Base-by-base conservation (phyloP, 176 grass and related monocot genomes). In the Poa pratensis region DNA sequence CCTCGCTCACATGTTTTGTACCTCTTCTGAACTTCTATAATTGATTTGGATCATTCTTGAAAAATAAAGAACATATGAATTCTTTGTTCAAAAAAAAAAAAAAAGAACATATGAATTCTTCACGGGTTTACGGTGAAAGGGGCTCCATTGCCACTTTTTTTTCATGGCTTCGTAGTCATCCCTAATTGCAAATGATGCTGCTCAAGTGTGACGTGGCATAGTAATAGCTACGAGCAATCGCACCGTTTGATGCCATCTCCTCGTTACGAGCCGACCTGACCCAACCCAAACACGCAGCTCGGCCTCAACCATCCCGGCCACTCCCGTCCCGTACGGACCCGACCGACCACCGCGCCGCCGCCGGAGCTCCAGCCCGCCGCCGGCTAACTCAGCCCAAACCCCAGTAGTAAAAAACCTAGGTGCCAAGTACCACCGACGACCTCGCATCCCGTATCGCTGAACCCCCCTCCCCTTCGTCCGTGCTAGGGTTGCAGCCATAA, bases 261-360 rank as follows among this genome's bases (percentile, higher is more conserved):
- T 24, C 68, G n/a, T 71, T 23, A 22, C 65, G 5, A 7, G 1
- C 67, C 65, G 69, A 26, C 40, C 40, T 72, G 69, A 15, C 68
- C 68, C 67, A 69, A 40, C 66, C 66, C 18, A 70, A 70, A 22
- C 68, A 3, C 37, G 68, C 68, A 45, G 39, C 39, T 45, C 67
- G 39, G 68, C 68, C 23, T n/a, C 40, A 48, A 7, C 12, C 43
- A 28, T 73, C 70, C 43, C 14, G 70, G 22, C 70, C 70, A 17
- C 70, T 16, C n/a, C 22, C n/a, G 39, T 72, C 13, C n/a, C 35
- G 9, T 43, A 43, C 42, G 42, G 42, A 11, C 43, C 68, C 69
- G 69, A 24, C 69, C n/a, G 13, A 24, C 69, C 23, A 27, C 43
- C n/a, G n/a, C 69, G 68, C 39, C 68, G 43, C 43, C 70, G 70